phyloP scores from a whole-genome alignment of 2,329 filamentous ascomycete species.

The Neobulgaria alba region DNA sequence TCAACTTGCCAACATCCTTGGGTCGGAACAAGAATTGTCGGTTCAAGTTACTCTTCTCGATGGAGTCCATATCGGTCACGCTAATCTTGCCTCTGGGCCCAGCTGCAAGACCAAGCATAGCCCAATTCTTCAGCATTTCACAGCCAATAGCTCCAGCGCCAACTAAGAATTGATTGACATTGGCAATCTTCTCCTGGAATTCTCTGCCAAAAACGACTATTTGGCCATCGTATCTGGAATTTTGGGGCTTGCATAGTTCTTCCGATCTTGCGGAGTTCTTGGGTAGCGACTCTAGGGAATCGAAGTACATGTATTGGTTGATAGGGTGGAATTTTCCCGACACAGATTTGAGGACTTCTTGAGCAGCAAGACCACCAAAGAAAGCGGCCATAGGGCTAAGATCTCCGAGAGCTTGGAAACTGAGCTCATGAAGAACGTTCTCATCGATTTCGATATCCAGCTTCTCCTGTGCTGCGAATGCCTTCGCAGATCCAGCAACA shows the following conservation, averaged over 20 bases:
- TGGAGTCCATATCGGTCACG: slow-evolving; percentile 96
- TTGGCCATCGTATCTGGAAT: slow-evolving; percentile 89
- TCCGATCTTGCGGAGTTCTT: slow-evolving; percentile 66
- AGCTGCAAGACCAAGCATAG: slow-evolving; percentile 90
- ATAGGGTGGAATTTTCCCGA: slow-evolving; percentile 98
- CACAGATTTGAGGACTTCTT: slow-evolving; percentile 93
- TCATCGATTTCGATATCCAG: slow-evolving; percentile 80
- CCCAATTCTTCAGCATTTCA: slow-evolving; percentile 99
- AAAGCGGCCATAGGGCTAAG: slow-evolving; percentile 87
- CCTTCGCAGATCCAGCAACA: slow-evolving; percentile 65
- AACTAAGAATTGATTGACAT: slow-evolving; percentile 87
- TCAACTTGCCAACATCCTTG: slow-evolving; percentile 89
- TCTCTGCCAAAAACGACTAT: slow-evolving; percentile 92
- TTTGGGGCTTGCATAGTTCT: slow-evolving; percentile 77
- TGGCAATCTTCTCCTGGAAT: slow-evolving; percentile 88
- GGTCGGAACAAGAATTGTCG: slow-evolving; percentile 92
- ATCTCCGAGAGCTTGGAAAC: slow-evolving; percentile 89
- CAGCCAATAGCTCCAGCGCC: slow-evolving; percentile 96
- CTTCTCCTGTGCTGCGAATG: slow-evolving; percentile 65
- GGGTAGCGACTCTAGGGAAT: slow-evolving; percentile 92
- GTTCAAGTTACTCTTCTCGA: slow-evolving; percentile 98
- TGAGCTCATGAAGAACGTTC: slow-evolving; percentile 85
- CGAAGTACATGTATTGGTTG: slow-evolving; percentile 93
- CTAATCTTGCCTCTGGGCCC: slow-evolving; percentile 83
- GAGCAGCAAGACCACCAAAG: slow-evolving; percentile 87